phyloP scores from a whole-genome alignment of 371 early-diverging fungal genomes.

The Mortierella sp. region DNA sequence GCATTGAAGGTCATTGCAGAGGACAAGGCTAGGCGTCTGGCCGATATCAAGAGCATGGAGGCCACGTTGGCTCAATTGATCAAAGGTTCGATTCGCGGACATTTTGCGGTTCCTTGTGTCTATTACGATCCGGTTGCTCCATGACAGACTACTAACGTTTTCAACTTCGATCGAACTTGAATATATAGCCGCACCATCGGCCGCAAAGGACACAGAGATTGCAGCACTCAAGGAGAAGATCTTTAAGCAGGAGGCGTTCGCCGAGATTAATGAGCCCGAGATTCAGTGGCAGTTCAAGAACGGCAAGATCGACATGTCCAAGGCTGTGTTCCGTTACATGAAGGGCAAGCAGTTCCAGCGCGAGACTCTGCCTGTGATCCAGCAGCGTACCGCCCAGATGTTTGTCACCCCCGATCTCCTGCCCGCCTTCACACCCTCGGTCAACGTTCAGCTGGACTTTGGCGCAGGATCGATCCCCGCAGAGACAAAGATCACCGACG shows the following conservation, averaged over 20 bases:
- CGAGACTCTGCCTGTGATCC: constrained; percentile 70
- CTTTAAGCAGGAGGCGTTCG: constrained; percentile 77
- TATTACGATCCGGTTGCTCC: neutral
- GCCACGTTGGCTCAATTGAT: constrained; percentile 65
- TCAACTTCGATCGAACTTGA: neutral
- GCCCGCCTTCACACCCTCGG: constrained; percentile 65
- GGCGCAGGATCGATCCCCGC: constrained; percentile 24
- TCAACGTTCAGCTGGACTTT: constrained; percentile 66
- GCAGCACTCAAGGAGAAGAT: constrained; percentile 68
- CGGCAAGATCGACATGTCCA: constrained; percentile 77
- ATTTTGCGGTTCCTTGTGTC: neutral
- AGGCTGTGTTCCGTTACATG: constrained; percentile 82
- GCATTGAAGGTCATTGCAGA: constrained; percentile 78
- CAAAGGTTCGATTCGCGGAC: constrained; percentile 53
- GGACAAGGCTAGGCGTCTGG: constrained; percentile 72
- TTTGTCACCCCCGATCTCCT: constrained; percentile 84
- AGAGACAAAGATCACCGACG: neutral
- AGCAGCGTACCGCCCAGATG: constrained; percentile 86
- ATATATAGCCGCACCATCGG: constrained; percentile 55
- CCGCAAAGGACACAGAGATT: constrained; percentile 61
- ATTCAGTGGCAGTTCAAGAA: constrained; percentile 76
- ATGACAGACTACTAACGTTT: neutral
- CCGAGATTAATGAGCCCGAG: constrained; percentile 79
- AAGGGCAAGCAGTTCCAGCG: constrained; percentile 74
- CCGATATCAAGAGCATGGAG: constrained; percentile 66